Base-by-base conservation (phyloP, 345 rosid genomes). In the Pistacia atlantica region DNA sequence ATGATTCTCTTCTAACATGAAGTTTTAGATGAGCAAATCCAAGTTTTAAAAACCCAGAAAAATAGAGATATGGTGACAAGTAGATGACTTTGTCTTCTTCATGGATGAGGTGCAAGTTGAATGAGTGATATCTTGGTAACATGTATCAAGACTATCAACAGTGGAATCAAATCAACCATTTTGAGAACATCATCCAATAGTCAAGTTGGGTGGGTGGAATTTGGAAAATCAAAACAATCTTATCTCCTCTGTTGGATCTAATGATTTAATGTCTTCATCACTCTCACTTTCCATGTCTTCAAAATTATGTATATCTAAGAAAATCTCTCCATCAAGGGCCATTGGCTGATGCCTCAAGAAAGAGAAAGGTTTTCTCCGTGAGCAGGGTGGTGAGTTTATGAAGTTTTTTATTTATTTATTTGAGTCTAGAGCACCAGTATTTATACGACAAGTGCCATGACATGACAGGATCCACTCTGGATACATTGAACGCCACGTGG, bases 401-500 rank as follows among this genome's bases (percentile, higher is more conserved):
- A 13, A 55, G 51, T 60, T 45, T 13, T 79, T 51, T 25, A 25
- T 25, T 25, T 72, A 4, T 31, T 31, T 42, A 1, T 42, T 42
- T 42, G 84, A 73, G 84, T 65, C 80, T 76, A 16, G 45, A 31
- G 38, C 22, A 38, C 64, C 69, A 67, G 10, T 77, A 37, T 37
- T 54, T 67, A 9, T 2, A 11, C 18, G 68, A 55, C 80, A 80
- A 60, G 38, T 20, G 83, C 38, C 74, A 31, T 22, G 38, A 28
- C 35, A 13, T 17, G 68, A 75, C 33, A 20, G 16, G 49, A 14
- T 75, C 84, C 85, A 81, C 55, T 75, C 82, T 37, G 83, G 83
- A 81, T 81, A 75, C 83, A 75, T 5, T 79, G 87, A 87, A 83
- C 85, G 89, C 89, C 77, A 35, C 17, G 52, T 68, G 86, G 84